Evolutionary conservation across 306 rosid genomes (phyloP), one percentile per base, ranked within the genome.

Genomic region (Pyrus bretschneideri): DNA sequence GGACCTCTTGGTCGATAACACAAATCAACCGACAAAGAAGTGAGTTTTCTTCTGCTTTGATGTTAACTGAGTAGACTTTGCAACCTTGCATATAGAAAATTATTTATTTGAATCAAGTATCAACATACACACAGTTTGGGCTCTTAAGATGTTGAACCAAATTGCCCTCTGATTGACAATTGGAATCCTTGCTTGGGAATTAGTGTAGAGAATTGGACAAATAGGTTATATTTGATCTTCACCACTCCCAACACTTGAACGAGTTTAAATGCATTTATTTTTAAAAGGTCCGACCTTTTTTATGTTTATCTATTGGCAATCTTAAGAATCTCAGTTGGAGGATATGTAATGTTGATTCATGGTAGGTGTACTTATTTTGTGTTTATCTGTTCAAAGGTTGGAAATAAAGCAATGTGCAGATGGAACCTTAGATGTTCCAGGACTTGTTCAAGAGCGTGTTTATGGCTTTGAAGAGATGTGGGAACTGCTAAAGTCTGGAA

Each of bases 381-480:
- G 10, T 33, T 79, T 79, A 25, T 74, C 58, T 75, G 58, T 27
- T 69, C 72, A 59, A 74, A 93, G 98, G 86, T 85, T 95, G 97
- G 99, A 95, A 89, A 81, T 95, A 68, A 95, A 95, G 91, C 99
- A 95, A 91, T 83, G 86, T 81, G 89, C 96, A 18, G 97, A 95
- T 6, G 99, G 98, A 83, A 95, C 92, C 23, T 96, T 90, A 79
- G 99, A 95, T 87, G 96, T 95, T 27, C 99, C 99, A 2, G 99
- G 99, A 69, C 93, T 95, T 65, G 88, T 89, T 63, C 98, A 95
- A 85, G 85, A 93, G 61, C 88, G 57, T 65, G 98, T 92, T 58
- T 79, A 72, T 82, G 83, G 90, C 38, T 91, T 85, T 31, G 84
- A 87, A 72, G 90, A 91, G 73, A 96, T 91, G 57, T 95, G 99